phyloP scores from a whole-genome alignment of 768 basidiomycete species.

The Boletus reticulatus region DNA sequence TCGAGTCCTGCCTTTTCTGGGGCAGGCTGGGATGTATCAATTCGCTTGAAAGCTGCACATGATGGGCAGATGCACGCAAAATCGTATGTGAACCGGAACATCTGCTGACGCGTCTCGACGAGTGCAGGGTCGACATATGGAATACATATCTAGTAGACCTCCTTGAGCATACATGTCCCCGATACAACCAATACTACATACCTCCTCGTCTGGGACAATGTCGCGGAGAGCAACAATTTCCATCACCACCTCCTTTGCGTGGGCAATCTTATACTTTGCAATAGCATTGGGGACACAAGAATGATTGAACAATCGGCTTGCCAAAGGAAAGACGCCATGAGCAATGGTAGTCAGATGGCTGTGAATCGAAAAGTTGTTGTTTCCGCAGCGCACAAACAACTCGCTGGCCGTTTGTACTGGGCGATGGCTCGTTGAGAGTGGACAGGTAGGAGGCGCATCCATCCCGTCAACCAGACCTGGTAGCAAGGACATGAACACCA shows the following conservation, averaged over 20 bases:
- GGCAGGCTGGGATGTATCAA: constrained; percentile 41
- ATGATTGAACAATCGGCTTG: constrained; percentile 83
- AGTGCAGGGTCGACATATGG: constrained; percentile 81
- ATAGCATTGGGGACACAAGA: constrained; percentile 76
- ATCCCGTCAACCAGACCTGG: constrained; percentile 35
- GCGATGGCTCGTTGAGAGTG: constrained; percentile 25
- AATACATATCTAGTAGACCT: constrained; percentile 55
- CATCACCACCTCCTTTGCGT: constrained; percentile 46
- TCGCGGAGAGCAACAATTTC: constrained; percentile 62
- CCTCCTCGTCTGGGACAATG: constrained; percentile 64
- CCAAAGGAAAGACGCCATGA: constrained; percentile 73
- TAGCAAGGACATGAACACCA: constrained; percentile 43
- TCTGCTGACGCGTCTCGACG: constrained; percentile 54
- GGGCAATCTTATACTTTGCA: constrained; percentile 51
- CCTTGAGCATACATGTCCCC: neutral
- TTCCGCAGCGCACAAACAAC: constrained; percentile 63
- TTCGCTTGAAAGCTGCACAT: constrained; percentile 44
- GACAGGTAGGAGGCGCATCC: constrained; percentile 33
- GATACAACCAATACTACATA: constrained; percentile 22
- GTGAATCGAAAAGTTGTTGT: constrained; percentile 81
- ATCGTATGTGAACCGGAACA: constrained; percentile 61
- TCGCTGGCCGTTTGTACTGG: constrained; percentile 22
- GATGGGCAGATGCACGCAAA: constrained; percentile 64
- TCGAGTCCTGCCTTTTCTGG: constrained; percentile 18
- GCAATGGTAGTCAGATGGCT: constrained; percentile 68